Conservation (phyloP, 352 stramenopile genomes). For the Phytophthora tentaculata region DNA sequence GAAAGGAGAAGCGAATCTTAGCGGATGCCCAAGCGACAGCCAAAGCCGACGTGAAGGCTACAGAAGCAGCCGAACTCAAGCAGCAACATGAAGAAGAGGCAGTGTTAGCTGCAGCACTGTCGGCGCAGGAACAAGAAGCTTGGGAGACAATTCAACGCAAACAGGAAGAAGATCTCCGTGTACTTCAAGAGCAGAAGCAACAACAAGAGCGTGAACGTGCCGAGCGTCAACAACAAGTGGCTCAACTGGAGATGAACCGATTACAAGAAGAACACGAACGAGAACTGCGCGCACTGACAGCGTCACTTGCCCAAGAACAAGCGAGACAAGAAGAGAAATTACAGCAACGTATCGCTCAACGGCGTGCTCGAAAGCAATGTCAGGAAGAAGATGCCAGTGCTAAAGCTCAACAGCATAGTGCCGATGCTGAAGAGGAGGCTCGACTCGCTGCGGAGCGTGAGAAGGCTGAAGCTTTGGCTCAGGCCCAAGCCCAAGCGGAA, state of each 20-base stretch:
- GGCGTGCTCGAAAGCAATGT: conserved; percentile 54
- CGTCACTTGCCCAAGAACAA: conserved; percentile 60
- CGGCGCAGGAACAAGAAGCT: conserved; percentile 41
- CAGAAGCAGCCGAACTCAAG: conserved; percentile 40
- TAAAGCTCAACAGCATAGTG: conserved; percentile 10
- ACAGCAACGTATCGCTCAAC: conserved; percentile 63
- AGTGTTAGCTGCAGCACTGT: conserved; percentile 28
- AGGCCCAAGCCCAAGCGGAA: conserved; percentile 36
- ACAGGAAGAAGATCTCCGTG: conserved; percentile 48
- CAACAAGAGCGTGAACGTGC: conserved; percentile 36
- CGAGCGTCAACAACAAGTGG: conserved; percentile 45
- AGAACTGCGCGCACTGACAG: conserved; percentile 52
- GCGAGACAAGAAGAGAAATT: conserved; percentile 70
- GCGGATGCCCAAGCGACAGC: conserved; percentile 5
- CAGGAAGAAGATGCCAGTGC: conserved; percentile 40
- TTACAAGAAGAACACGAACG: conserved; percentile 65
- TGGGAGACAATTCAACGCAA: conserved; percentile 45
- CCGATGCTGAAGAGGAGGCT: conserved; percentile 20
- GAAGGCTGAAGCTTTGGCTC: conserved; percentile 23
- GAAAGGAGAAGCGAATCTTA: conserved; percentile 48
- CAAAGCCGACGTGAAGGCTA: conserved; percentile 19
- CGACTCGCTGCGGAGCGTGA: conserved; percentile 24
- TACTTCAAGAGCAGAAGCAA: conserved; percentile 44
- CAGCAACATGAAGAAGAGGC: conserved; percentile 43
- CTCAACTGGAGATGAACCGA: conserved; percentile 59